Evolutionary conservation across 2,329 filamentous ascomycete species (phyloP), one percentile per base, ranked within the genome.

Genomic region (Venturiaceae sp.): DNA sequence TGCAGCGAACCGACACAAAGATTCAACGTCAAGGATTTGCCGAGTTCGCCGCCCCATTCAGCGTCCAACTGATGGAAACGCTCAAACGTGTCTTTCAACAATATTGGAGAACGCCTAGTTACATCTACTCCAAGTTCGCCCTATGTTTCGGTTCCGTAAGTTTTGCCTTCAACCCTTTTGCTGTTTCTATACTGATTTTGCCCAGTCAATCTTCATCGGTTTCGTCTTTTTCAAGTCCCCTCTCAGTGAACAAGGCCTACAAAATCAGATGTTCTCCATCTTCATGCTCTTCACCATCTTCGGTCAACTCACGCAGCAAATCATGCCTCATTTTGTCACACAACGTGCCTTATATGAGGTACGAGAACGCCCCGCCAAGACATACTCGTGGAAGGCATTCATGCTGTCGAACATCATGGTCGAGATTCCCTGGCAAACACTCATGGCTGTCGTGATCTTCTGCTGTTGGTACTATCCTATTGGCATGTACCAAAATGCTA

Each of bases 81-180:
- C 80, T 83, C 19, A 70, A 80, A 63, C 89, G 91, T 66, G 87
- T 94, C 28, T 94, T 94, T 77, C 83, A 92, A 68, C 90, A 95
- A 71, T 95, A 94, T 80, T 95, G 91, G 90, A 87, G 91, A 61
- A 92, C 86, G 0, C 91, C 91, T 0, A 81, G 85, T 5, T 95
- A 95, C 76, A 92, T 96, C 71, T 95, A 92, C 76, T 86, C 88
- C 66, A 95, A 95, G 77, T 69, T 79, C 0, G 75, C 80, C 1
- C 83, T 95, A 19, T 68, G 74, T 81, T 26, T 72, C 84, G 16
- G 79, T 80, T 16, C 60, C 28, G 61, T 64, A 60, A 30, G 41
- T 52, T 30, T n/a, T 32, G 2, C 16, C 37, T 4, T 32, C 9
- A n/a, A 5, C 4, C 28, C 16, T 28, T 14, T 56, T 30, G 55